Base-by-base conservation (phyloP, 805 yeast species). In the Nakazawaea sp. region DNA sequence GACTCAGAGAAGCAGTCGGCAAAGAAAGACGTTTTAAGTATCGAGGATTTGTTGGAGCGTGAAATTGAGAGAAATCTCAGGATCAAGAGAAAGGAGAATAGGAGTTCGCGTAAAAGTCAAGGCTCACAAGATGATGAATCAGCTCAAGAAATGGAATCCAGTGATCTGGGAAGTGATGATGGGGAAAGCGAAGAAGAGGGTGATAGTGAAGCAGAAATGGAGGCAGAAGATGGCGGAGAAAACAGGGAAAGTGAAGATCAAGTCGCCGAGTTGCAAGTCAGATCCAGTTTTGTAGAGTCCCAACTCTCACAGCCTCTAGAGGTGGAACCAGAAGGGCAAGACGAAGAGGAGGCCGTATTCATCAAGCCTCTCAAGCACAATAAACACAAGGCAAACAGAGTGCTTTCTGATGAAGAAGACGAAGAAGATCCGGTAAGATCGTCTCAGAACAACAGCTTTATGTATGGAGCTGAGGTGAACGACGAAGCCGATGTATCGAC, bases 101-200 rank as follows among this genome's bases (percentile, higher is more conserved):
- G 30, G 25, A 42, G 28, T 30, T 36, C 43, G 35, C 28, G 40
- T 30, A 19, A 17, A 15, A 28, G 8, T 18, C 5, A 15, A 15
- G 13, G 29, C 29, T 17, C 30, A 30, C 29, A 39, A 36, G 27
- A 48, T 41, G 32, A 35, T 34, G 19, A n/a, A n/a, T n/a, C n/a
- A n/a, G n/a, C n/a, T n/a, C n/a, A n/a, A n/a, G 38, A 35, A 24
- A 19, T 19, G 9, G 27, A 26, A n/a, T 44, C 42, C 10, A 39
- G 34, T 10, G 29, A 29, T 16, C 29, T 41, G 46, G 16, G 44
- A 33, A 30, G 38, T 41, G 32, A 18, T 41, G 32, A 30, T 2
- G 47, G 46, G 3, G 35, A 45, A 16, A 58, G 53, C 32, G 58
- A 52, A 11, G 58, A 56, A 20, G 55, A 46, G n/a, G 52, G 52